Evolutionary conservation across 1,284 basidiomycete genomes (phyloP).

Genomic region (Leucoagaricus sp.): DNA sequence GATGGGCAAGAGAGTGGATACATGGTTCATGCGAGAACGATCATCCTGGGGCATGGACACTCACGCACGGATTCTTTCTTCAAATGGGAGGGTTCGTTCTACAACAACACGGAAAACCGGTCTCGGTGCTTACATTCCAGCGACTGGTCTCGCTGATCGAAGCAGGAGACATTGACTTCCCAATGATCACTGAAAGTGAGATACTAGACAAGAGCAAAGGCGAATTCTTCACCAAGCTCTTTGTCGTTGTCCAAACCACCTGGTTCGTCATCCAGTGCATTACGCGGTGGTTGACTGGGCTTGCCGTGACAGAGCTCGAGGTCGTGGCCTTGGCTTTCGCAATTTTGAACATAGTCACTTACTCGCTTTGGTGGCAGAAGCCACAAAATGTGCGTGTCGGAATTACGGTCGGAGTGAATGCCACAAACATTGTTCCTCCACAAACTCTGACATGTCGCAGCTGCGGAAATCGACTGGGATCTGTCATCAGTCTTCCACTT

Average conservation of each 20-base stretch:
- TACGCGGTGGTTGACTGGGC: slow-evolving; percentile 5
- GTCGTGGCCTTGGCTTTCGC: slow-evolving; percentile 18
- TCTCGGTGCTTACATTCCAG: background rate
- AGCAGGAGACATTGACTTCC: slow-evolving; percentile 13
- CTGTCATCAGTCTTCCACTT: background rate
- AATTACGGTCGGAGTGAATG: too few species aligned
- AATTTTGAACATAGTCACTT: slow-evolving; percentile 14
- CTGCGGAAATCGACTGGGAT: background rate
- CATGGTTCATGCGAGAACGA: too few species aligned
- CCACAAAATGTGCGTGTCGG: too few species aligned
- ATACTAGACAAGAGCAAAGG: slow-evolving; percentile 20
- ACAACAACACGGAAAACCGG: background rate
- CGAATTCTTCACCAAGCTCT: slow-evolving; percentile 17
- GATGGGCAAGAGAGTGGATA: too few species aligned
- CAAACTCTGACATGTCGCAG: too few species aligned
- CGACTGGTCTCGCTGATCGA: background rate
- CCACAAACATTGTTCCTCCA: too few species aligned
- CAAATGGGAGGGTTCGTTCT: background rate
- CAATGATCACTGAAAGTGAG: slow-evolving; percentile 10
- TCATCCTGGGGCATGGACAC: too few species aligned
- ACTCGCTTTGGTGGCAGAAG: slow-evolving; percentile 22
- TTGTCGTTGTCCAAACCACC: slow-evolving; percentile 18
- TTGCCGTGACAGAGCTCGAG: slow-evolving; percentile 19
- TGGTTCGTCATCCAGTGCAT: slow-evolving; percentile 23
- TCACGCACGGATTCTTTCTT: background rate